Evolutionary conservation across 148 eudicot species (phyloP), one percentile per base, ranked within the genome.

Genomic region (Amaranthus cruentus): DNA sequence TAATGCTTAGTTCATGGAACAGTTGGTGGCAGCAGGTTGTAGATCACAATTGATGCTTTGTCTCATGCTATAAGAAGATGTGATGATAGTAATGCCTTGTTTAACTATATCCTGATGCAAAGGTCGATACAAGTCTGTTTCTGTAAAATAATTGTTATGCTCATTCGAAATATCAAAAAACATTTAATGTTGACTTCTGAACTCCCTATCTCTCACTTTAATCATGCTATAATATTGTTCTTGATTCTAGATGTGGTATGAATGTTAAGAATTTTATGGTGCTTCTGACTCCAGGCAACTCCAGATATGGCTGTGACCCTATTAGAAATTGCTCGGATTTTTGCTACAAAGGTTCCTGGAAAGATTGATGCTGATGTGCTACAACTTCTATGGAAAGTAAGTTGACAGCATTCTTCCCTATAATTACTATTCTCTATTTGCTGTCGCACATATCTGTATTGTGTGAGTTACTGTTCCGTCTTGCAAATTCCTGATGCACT

Each of bases 281-380:
- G 62, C 65, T 58, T 64, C 6, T 67, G 71, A 55, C 68, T 72
- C 52, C 79, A 95, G 98, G 99, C 99, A 75, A 91, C 96, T 69
- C 99, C 99, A 76, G 99, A 86, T 79, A 90, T 95, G 99, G 99
- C 99, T 12, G 99, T 95, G 48, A 95, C 99, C 75, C 86, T 91
- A 77, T 96, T 95, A 50, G 96, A 95, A 87, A 90, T 95, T 77
- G 99, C 97, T 61, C 85, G 99, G 82, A 83, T 91, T 55, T 95
- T 95, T 80, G 99, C 99, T 68, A 95, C 99, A 66, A 91, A 95
- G 83, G 99, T 91, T 79, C 99, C 99, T 56, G 99, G 99, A 76
- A 95, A 95, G 87, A 91, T 95, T 62, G 99, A 95, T 76, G 97
- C 99, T 60, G 99, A 95, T 80, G 99, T 95, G 43, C 88, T 95